A percentile compares a stretch with the other conserved stretches of the same genome.
These are phyloP conservation scores for Dioszegia crocea DNA, from an alignment of 768 basidiomycete species.

Conservation along the genomic window DNA sequence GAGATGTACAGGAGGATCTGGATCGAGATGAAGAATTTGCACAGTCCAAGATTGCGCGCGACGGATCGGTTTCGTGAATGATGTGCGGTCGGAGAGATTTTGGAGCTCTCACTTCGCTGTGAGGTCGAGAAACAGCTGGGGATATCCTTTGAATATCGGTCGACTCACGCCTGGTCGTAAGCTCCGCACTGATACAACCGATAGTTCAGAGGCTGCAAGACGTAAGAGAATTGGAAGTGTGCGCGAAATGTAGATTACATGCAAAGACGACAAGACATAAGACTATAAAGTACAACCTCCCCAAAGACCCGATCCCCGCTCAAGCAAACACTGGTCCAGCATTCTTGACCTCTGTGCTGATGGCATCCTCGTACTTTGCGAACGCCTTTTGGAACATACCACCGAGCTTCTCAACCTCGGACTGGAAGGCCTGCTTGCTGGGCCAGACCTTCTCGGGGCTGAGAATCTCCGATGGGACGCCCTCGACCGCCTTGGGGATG, in stretches of 20 bases:
- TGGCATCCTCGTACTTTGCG: conserved; percentile 81
- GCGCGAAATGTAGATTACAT: neutral
- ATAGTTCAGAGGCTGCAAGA: too few relatives aligned
- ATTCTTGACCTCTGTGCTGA: conserved; percentile 69
- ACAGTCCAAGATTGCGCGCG: too few relatives aligned
- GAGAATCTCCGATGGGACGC: conserved; percentile 84
- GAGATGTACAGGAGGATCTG: too few relatives aligned
- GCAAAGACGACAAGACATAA: neutral
- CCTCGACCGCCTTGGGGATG: conserved; percentile 75
- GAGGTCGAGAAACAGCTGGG: too few relatives aligned
- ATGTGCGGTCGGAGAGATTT: too few relatives aligned
- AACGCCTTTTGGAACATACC: conserved; percentile 95
- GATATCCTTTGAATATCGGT: too few relatives aligned
- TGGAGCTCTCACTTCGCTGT: too few relatives aligned
- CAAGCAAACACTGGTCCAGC: conserved; percentile 63
- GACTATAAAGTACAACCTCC: neutral
- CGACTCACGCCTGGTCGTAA: too few relatives aligned
- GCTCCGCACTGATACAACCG: too few relatives aligned
- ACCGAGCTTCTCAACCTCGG: conserved; percentile 79
- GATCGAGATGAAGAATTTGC: too few relatives aligned
- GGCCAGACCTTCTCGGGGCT: conserved; percentile 84
- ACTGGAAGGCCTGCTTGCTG: conserved; percentile 81
- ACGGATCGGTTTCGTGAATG: too few relatives aligned
- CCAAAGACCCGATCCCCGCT: neutral
- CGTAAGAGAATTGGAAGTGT: too few relatives aligned